Evolutionary conservation across 257 asterid genomes (phyloP), one percentile per base, ranked within the genome.

Genomic region (Gentiana straminea): DNA sequence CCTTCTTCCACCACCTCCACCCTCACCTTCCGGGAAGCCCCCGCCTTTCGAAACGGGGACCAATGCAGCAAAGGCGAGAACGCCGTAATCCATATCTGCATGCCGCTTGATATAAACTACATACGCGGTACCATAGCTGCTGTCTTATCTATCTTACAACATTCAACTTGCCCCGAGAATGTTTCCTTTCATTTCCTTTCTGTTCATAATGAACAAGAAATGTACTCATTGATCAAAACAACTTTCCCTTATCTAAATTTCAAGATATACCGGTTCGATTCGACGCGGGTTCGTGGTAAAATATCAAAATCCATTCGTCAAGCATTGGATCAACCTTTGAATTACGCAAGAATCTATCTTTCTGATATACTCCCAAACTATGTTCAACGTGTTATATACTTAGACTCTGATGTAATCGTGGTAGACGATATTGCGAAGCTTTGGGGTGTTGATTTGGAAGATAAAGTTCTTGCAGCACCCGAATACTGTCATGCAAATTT

Each of bases 71-170:
- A 83, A 0, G 24, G 36, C 1, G 51, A 59, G 1, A 39, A 60
- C 5, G 62, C 69, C 61, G 39, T 11, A n/a, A 82, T 83, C 54
- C 94, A 83, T 62, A 62, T 81, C 13, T 86, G 72, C 32, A 86
- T 83, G 95, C 95, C 95, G 2, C 77, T 86, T 3, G 95, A 86
- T 57, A 62, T 73, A 0, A 86, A 86, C 66, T 86, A 86, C 64
- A 81, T 86, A 1, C 72, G 94, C 2, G 95, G 95, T 4, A 81
- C 95, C 1, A 77, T 86, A 70, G 93, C 94, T 0, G 95, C 95
- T 2, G 77, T 86, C 2, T 33, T 86, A 36, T 86, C 95, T 4
- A 83, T 83, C 56, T 55, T 86, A 37, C 94, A 86, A 13, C 95
- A 86, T 35, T 81, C 95, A 1, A 81, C 95, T 0, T 86, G 95